Evolutionary conservation across 2,329 filamentous ascomycete species (phyloP).

Genomic region (Monosporascus sp.): DNA sequence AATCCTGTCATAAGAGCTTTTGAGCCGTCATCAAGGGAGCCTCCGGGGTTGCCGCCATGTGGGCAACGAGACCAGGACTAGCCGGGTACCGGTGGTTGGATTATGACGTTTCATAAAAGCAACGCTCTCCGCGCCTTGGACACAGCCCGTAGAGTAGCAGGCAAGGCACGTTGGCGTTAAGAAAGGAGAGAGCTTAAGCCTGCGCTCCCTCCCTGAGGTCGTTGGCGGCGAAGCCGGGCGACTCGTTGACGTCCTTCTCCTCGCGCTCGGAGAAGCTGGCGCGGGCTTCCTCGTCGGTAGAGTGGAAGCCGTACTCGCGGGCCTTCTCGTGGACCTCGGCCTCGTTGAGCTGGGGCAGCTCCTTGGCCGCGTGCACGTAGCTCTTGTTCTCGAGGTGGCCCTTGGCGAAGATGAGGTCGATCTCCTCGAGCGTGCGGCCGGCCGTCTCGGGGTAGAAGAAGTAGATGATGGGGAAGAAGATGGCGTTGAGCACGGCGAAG

Average conservation of each 20-base stretch:
- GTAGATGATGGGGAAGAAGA: conserved; percentile 42
- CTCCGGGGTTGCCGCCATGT: no score
- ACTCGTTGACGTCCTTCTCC: conserved; percentile 5
- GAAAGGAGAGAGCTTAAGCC: neutral
- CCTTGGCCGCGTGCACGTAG: conserved; percentile 54
- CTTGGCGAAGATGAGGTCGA: conserved; percentile 55
- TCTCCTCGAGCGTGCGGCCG: conserved; percentile 47
- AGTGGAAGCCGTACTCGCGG: conserved; percentile 22
- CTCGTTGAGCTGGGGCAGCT: conserved; percentile 47
- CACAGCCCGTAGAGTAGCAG: neutral
- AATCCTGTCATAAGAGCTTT: no score
- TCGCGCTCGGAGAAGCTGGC: conserved; percentile 12
- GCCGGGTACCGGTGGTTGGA: no score
- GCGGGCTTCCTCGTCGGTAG: conserved; percentile 17
- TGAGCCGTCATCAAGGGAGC: no score
- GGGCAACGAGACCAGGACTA: no score
- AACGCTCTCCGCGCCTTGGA: neutral
- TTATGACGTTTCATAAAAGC: neutral
- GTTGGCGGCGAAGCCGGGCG: neutral
- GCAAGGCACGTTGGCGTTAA: neutral
- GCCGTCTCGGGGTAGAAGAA: conserved; percentile 49
- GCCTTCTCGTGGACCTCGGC: conserved; percentile 48
- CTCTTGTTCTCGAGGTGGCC: conserved; percentile 53
- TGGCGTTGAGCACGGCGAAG: conserved; percentile 41
- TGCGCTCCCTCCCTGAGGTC: neutral